Evolutionary conservation across 768 basidiomycete genomes (phyloP), one percentile per base, ranked within the genome.

Genomic region (Jaapia argillacea): DNA sequence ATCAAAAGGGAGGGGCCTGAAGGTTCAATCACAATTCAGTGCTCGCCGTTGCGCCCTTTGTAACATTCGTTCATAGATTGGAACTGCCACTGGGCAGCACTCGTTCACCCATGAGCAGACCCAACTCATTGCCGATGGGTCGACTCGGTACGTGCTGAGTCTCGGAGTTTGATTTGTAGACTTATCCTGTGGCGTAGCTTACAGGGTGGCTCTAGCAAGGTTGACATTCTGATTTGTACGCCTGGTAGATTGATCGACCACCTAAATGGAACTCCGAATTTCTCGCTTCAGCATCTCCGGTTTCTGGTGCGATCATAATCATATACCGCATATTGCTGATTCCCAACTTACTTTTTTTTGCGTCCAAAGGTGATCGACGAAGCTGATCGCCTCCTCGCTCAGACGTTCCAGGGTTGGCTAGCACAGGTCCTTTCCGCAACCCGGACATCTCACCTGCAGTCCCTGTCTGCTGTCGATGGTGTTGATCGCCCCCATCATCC

Each of bases 351-450:
- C n/a, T 39, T 6, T 12, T 26, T 21, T 22, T 24, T 23, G 16
- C 28, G 24, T 20, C 10, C 44, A 31, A 6, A 94, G 91, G 81
- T 98, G 23, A 89, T 99, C 44, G 96, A 99, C 59, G 96, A 99
- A 64, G 96, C 96, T 0, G 96, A 99, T 57, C 77, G 92, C n/a
- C 71, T 99, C 0, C 71, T 99, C 6, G 84, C 86, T 6, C 92
- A 97, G 58, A 90, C 89, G 1, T 98, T 96, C 64, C 92, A 98
- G 61, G 87, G 90, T 57, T 99, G 93, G 94, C 67, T 98, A 2
- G 74, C 75, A 4, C 80, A 81, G 54, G 85, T 98, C 3, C 67
- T 96, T 5, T 64, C 73, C n/a, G 89, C 88, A 5, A 85, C 79
- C 6, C 74, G 64, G 27, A 45, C 24, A 18, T 26, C 22, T 25